Base-by-base conservation (phyloP, 306 rosid species). In the Prunus mira region DNA sequence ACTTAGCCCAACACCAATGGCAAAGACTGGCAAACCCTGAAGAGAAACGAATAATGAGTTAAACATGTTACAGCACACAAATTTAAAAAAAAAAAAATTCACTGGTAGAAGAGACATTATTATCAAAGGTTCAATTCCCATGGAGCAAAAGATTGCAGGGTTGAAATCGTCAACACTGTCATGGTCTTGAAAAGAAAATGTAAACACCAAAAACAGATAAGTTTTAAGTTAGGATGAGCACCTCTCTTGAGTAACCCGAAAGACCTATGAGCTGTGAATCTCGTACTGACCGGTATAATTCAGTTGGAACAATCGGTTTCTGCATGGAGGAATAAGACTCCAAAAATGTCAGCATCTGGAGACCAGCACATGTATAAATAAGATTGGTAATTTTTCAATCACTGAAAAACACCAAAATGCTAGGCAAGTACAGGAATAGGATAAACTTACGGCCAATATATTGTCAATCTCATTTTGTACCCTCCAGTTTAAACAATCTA, bases 161-260 rank as follows among this genome's bases (percentile, higher is more conserved):
- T 74, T 69, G 49, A 74, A 66, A 50, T 52, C 34, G 41, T 60
- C 73, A 74, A 66, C 38, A 68, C 76, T 51, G 49, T 5, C 17
- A 38, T 1, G 38, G 67, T 20, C 4, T 68, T 47, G 52, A 55
- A 45, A 67, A 18, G 66, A 34, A 30, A 67, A 30, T 43, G 47
- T 19, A 27, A 34, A 49, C 55, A 46, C 76, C 43, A 64, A 52
- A 62, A 28, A 27, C 65, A 72, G 64, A 71, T 28, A 38, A 76
- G 12, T 71, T 55, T 66, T 45, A 77, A 73, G 71, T 30, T 55
- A 81, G 76, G 80, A 65, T 76, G 82, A 78, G 81, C 62, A 95
- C 98, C 98, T 95, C 96, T 84, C 81, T 90, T 57, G 98, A 89
- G 91, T 88, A 89, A 81, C 98, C 98, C 32, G 97, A 92, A 88